Percentiles rank a stretch among this genome's conserved stretches.
Evolutionary conservation across 2,329 filamentous ascomycete genomes (phyloP).

Genomic region (Ceratocystis cacaofunesta): DNA sequence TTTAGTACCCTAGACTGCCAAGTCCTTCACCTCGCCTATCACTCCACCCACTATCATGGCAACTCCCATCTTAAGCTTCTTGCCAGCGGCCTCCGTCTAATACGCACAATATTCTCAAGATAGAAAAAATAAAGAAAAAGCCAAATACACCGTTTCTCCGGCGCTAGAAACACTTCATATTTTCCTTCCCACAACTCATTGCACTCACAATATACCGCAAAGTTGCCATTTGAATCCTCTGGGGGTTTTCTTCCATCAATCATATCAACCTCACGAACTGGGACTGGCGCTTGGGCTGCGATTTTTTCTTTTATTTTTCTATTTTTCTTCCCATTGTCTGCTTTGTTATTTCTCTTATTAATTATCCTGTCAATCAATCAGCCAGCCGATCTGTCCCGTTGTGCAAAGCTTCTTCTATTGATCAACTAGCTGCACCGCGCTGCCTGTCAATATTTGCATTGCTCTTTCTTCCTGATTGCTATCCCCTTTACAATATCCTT

Average conservation of each 20-base stretch:
- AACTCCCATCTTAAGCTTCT: neutral
- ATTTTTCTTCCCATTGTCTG: neutral
- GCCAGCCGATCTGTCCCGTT: neutral
- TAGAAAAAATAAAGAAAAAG: neutral
- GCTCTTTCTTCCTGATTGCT: neutral
- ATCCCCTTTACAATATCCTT: neutral
- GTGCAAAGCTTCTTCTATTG: neutral
- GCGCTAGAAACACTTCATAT: neutral
- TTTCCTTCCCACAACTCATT: neutral
- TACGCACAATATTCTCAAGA: neutral
- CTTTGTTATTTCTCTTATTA: slow-evolving; percentile 1
- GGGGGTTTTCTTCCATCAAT: neutral
- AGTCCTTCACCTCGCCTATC: neutral
- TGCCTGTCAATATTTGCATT: neutral
- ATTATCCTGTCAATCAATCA: neutral
- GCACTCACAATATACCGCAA: neutral
- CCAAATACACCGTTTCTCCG: neutral
- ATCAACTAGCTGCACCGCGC: neutral
- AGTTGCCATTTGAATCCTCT: neutral
- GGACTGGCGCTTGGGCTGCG: slow-evolving; percentile 3
- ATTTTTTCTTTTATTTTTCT: neutral
- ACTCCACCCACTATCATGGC: neutral
- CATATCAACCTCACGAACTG: neutral
- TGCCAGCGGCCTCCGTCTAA: neutral
- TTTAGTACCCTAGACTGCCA: neutral